These are phyloP conservation scores for Boletus edulis DNA, from an alignment of 768 basidiomycete species.

Conservation along the genomic window DNA sequence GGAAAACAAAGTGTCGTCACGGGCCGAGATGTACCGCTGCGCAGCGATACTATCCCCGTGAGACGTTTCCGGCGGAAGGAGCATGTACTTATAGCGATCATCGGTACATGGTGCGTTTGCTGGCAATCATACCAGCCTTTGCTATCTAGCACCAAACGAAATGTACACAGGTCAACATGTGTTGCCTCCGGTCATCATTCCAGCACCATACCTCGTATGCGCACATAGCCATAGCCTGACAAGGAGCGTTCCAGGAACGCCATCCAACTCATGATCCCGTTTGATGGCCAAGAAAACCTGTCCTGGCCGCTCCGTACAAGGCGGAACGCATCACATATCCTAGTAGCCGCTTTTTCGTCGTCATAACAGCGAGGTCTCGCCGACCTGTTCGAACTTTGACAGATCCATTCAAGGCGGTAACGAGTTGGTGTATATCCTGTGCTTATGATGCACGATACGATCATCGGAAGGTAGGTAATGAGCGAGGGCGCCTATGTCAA, in stretches of 20 bases:
- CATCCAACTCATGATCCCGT: neutral
- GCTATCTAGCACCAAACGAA: too few species aligned
- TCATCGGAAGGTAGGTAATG: neutral
- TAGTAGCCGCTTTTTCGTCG: neutral
- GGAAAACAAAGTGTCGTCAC: neutral
- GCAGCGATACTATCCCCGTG: neutral
- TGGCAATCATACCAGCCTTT: too few species aligned
- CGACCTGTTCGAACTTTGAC: neutral
- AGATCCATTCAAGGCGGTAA: neutral
- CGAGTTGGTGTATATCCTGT: neutral
- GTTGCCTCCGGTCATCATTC: constrained; percentile 1
- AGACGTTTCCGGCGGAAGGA: neutral
- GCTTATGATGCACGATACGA: neutral
- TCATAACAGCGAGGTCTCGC: neutral
- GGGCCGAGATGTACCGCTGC: neutral
- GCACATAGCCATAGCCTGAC: neutral
- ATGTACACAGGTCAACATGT: neutral
- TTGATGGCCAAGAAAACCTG: neutral
- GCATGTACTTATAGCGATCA: neutral
- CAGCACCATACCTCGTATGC: neutral
- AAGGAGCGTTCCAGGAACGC: constrained; percentile 2
- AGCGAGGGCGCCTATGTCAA: neutral
- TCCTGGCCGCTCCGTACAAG: constrained; percentile 2
- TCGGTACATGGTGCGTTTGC: neutral
- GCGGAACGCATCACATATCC: neutral